These are phyloP conservation scores for Fusarium sp. DNA, from an alignment of 2,329 filamentous ascomycete species.

Conservation along the genomic window DNA sequence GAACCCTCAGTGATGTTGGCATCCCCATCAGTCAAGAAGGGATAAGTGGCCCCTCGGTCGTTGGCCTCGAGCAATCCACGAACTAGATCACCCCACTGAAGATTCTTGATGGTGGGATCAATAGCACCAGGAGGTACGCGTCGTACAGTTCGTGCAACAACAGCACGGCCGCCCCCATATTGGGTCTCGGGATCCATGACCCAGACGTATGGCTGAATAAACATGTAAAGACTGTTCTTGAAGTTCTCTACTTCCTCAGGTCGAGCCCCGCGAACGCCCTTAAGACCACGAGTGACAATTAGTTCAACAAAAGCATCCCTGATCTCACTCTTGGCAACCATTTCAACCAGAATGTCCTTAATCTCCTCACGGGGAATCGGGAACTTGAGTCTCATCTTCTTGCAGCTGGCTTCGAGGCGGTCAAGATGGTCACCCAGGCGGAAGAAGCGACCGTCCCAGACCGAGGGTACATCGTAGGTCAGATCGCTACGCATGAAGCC, in stretches of 20 bases:
- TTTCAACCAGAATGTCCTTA: conserved; percentile 57
- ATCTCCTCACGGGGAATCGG: conserved; percentile 58
- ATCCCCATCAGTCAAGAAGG: conserved; percentile 65
- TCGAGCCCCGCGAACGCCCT: conserved; percentile 54
- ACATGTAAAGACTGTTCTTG: conserved; percentile 62
- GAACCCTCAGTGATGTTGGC: conserved; percentile 64
- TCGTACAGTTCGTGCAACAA: conserved; percentile 61
- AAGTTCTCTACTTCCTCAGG: conserved; percentile 51
- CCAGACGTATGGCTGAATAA: conserved; percentile 64
- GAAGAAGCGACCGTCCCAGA: conserved; percentile 67
- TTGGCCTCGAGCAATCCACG: conserved; percentile 61
- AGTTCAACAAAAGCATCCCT: conserved; percentile 64
- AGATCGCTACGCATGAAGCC: conserved; percentile 66
- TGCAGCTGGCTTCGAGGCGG: conserved; percentile 59
- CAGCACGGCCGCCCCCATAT: conserved; percentile 55
- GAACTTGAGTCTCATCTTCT: conserved; percentile 60
- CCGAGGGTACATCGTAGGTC: conserved; percentile 65
- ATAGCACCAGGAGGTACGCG: conserved; percentile 60
- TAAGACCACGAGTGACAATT: conserved; percentile 64
- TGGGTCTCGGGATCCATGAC: conserved; percentile 63
- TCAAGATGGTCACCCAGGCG: conserved; percentile 64
- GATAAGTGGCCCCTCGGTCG: conserved; percentile 62
- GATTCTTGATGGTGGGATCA: conserved; percentile 66
- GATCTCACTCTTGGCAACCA: conserved; percentile 62
- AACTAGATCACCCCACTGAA: conserved; percentile 64